phyloP scores from a whole-genome alignment of 129 eudicot genomes.

The Chrysanthemum makinoi region DNA sequence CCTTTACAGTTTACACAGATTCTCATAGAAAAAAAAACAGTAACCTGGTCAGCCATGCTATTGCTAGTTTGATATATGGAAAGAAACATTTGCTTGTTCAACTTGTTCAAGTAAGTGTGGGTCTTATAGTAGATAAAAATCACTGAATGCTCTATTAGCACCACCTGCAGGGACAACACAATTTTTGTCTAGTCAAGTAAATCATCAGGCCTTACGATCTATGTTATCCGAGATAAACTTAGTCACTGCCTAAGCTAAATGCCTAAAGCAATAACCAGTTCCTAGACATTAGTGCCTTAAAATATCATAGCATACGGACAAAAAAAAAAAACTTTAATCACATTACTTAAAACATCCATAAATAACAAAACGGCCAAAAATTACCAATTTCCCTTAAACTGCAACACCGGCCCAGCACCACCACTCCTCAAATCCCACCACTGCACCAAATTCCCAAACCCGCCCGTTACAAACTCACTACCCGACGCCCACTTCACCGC shows the following conservation, averaged over 20 bases:
- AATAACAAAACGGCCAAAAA: neutral
- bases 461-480: constrained; percentile 79
- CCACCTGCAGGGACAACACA: neutral
- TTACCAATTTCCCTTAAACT: constrained; percentile 79
- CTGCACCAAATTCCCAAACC: constrained; percentile 70
- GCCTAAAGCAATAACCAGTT: neutral
- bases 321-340: neutral
- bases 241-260: too few relatives aligned
- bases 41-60: neutral
- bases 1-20: constrained; percentile 8
- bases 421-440: constrained; percentile 95
- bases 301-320: neutral
- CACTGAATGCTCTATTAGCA: constrained; percentile 1
- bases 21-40: neutral
- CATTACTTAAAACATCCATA: neutral
- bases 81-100: neutral
- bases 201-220: neutral
- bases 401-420: constrained; percentile 62
- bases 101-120: neutral
- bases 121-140: neutral
- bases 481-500: constrained; percentile 77
- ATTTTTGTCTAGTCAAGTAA: neutral
- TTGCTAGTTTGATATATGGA: neutral
- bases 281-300: too few relatives aligned
- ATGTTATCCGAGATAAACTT: neutral